These are phyloP conservation scores for Phytopythium chamaehyphon DNA, from an alignment of 352 stramenopile species.

Conservation along the genomic window DNA sequence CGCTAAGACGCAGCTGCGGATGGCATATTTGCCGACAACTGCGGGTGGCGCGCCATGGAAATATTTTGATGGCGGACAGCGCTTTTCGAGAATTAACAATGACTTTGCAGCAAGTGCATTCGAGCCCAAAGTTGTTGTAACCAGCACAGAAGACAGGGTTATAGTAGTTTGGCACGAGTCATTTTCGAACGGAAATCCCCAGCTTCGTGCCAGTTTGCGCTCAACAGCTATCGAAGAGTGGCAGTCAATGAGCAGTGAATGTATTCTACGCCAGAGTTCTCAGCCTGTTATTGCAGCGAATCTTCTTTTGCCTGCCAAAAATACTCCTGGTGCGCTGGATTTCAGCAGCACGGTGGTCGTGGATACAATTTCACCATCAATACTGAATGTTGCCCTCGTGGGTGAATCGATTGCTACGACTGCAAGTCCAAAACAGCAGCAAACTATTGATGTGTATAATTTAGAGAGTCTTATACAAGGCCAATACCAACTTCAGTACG, in stretches of 20 bases:
- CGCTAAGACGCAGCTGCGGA: slow-evolving; percentile 36
- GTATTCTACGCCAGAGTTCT: slow-evolving; percentile 39
- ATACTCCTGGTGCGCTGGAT: slow-evolving; percentile 44
- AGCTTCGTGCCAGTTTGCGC: slow-evolving; percentile 31
- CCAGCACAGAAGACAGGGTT: slow-evolving; percentile 9
- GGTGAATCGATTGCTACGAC: slow-evolving; percentile 32
- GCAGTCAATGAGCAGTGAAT: slow-evolving; percentile 48
- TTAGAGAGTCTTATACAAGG: slow-evolving; percentile 37
- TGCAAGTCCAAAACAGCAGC: slow-evolving; percentile 25
- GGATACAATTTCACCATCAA: slow-evolving; percentile 41
- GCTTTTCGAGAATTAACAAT: slow-evolving; percentile 40
- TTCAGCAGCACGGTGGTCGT: slow-evolving; percentile 44
- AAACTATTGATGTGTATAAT: slow-evolving; percentile 65
- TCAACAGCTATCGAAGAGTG: slow-evolving; percentile 17
- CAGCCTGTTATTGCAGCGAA: slow-evolving; percentile 25
- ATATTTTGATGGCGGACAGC: slow-evolving; percentile 35
- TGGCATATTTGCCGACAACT: slow-evolving; percentile 19
- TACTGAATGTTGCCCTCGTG: slow-evolving; percentile 29
- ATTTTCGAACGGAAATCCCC: slow-evolving; percentile 21
- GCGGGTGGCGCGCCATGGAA: slow-evolving; percentile 16
- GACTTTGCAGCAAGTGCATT: slow-evolving; percentile 20
- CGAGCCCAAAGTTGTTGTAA: slow-evolving; percentile 18
- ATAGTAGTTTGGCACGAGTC: slow-evolving; percentile 47
- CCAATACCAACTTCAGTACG: slow-evolving; percentile 54
- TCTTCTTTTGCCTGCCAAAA: slow-evolving; percentile 44